Conservation (phyloP, 176 grass and related monocot genomes). For the Triticum monococcum region DNA sequence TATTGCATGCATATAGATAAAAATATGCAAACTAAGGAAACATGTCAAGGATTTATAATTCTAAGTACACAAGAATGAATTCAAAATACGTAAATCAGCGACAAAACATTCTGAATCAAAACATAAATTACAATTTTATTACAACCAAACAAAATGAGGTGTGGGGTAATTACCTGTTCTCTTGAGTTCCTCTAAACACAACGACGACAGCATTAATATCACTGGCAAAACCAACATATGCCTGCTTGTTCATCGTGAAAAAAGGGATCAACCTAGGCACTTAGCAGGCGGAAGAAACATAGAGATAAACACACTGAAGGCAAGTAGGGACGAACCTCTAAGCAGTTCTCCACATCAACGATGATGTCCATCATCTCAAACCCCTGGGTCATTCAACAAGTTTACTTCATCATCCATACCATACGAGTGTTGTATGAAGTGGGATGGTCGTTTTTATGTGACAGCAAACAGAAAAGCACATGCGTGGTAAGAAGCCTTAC, state of each 20-base stretch:
- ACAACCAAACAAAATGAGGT: not conserved
- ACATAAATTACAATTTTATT: not conserved
- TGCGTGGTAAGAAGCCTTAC: constrained; percentile 34
- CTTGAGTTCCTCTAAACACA: constrained; percentile 97
- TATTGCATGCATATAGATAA: constrained; percentile 4
- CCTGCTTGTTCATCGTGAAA: constrained; percentile 41
- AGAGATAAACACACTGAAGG: not conserved
- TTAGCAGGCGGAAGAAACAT: not conserved
- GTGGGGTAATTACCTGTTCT: constrained; percentile 61
- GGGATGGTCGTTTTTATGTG: not conserved
- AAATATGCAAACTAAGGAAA: constrained; percentile 1
- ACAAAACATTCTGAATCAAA: not conserved
- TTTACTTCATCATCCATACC: constrained; percentile 14
- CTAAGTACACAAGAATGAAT: not conserved
- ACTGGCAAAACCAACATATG: constrained; percentile 86
- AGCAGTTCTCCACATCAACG: constrained; percentile 85
- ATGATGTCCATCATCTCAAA: constrained; percentile 79
- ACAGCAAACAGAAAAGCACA: constrained; percentile 9
- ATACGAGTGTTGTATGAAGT: not conserved
- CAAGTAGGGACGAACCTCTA: constrained; percentile 54
- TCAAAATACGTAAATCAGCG: not conserved
- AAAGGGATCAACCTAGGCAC: not conserved
- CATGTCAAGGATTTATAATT: not conserved
- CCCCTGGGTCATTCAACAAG: constrained; percentile 53
- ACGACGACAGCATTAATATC: constrained; percentile 73